Conservation (phyloP, 2,329 filamentous ascomycete species). For the Parastagonospora avenae region DNA sequence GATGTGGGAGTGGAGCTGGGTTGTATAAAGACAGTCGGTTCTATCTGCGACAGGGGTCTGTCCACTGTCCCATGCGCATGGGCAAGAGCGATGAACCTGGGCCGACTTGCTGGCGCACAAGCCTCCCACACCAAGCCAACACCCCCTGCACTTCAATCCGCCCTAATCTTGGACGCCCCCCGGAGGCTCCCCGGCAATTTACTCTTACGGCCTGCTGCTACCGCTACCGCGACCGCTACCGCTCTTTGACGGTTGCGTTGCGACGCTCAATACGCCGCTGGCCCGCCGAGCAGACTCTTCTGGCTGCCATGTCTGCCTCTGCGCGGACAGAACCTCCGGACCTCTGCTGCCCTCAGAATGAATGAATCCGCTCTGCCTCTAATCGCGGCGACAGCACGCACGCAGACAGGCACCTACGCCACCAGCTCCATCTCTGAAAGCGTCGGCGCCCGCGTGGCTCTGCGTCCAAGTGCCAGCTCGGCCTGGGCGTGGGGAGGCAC, state of each 20-base stretch:
- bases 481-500: constrained; percentile 43
- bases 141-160: not conserved
- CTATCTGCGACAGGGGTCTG: constrained; percentile 15
- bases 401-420: constrained; percentile 10
- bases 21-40: constrained; percentile 25
- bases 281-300: not conserved
- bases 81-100: constrained; percentile 16
- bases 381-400: constrained; percentile 5
- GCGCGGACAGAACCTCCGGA: not conserved
- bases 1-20: constrained; percentile 22
- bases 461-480: constrained; percentile 14
- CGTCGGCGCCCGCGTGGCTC: constrained; percentile 27
- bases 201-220: not conserved
- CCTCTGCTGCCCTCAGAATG: not conserved
- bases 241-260: constrained; percentile 8
- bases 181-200: constrained; percentile 30
- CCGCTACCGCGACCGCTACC: constrained; percentile 4
- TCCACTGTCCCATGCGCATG: constrained; percentile 2
- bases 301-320: not conserved
- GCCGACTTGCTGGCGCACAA: constrained; percentile 6
- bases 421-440: constrained; percentile 15
- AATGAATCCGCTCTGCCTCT: too few species aligned
- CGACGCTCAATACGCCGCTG: not conserved
- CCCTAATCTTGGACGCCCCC: constrained; percentile 1
- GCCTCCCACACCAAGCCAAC: not conserved